Percentiles rank a stretch among this genome's conserved stretches.
phyloP scores from a whole-genome alignment of 306 rosid genomes.

The Hippophae tibetana region DNA sequence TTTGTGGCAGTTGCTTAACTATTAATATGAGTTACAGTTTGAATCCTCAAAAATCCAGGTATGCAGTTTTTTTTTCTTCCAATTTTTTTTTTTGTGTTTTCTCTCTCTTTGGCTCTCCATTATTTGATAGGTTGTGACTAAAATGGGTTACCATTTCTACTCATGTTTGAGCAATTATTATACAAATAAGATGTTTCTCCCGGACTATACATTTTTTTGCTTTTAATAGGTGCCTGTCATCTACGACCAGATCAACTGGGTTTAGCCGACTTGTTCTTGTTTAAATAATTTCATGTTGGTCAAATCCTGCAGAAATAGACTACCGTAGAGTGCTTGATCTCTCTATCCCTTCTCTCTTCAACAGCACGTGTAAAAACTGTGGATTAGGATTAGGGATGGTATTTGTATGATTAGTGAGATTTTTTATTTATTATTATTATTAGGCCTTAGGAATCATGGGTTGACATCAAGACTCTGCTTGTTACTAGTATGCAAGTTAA shows the following conservation, averaged over 20 bases:
- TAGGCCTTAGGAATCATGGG: constrained; percentile 23
- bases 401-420: constrained; percentile 36
- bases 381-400: constrained; percentile 28
- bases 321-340: constrained; percentile 26
- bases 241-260: constrained; percentile 19
- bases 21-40: constrained; percentile 6
- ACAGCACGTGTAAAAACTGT: constrained; percentile 27
- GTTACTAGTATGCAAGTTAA: constrained; percentile 3
- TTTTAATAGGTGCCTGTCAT: constrained; percentile 17
- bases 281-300: constrained; percentile 2
- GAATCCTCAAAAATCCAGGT: constrained; percentile 27
- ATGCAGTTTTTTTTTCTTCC: neutral
- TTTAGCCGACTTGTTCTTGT: constrained; percentile 21
- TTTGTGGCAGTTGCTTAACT: constrained; percentile 29
- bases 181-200: neutral
- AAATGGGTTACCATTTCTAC: neutral
- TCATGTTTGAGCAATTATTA: neutral
- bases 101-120: neutral
- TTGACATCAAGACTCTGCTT: constrained; percentile 21
- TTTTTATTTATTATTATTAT: constrained; percentile 13
- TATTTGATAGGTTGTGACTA: too few species aligned
- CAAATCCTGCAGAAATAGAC: constrained; percentile 10
- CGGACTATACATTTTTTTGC: neutral
- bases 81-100: neutral
- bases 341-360: constrained; percentile 26